Evolutionary conservation across 225 moss, liverwort and hornwort genomes (phyloP), one percentile per base, ranked within the genome.

Genomic region (Lunularia cruciata): DNA sequence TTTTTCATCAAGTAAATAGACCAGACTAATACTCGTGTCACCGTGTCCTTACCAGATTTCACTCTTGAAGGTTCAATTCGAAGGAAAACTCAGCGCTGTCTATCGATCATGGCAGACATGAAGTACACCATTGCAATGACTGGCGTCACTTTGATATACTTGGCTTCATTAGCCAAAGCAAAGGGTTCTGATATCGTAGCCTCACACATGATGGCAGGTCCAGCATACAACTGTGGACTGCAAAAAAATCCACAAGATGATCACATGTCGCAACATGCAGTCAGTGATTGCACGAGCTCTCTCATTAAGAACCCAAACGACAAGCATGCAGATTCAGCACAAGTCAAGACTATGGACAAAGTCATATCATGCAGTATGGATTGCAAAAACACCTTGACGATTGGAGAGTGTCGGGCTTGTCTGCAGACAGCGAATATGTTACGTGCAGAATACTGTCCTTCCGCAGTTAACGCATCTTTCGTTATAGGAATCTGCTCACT

Each of bases 171-270:
- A 0, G 8, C 52, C 1, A 26, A 23, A 2, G 52, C 52, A 8
- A 3, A 23, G 27, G 5, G 8, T 8, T 16, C 23, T 53, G 52
- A 23, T 53, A 53, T 53, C 10, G 3, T 5, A 3, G 25, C 30
- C 30, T 11, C 0, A 15, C 14, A 30, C 6, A 32, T 57, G 31
- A 32, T 32, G 7, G 57, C 57, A 57, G 31, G 31, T 57, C 31
- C 31, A 13, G 57, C 57, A 10, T 57, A 57, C 57, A 18, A 57
- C 31, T 57, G 57, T 49, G 57, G 57, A 13, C 57, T 6, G 10
- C 57, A 31, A 18, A 31, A 30, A 15, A 23, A 23, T 32, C 57
- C 57, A 57, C 57, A 49, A n/a, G 25, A 32, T 32, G 57, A 57
- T 57, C 31, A 32, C 12, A 32, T 32, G 8, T 30, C 57, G 22